Evolutionary conservation across 2,329 filamentous ascomycete genomes (phyloP), one percentile per base, ranked within the genome.

Genomic region (Aspergillus latus): DNA sequence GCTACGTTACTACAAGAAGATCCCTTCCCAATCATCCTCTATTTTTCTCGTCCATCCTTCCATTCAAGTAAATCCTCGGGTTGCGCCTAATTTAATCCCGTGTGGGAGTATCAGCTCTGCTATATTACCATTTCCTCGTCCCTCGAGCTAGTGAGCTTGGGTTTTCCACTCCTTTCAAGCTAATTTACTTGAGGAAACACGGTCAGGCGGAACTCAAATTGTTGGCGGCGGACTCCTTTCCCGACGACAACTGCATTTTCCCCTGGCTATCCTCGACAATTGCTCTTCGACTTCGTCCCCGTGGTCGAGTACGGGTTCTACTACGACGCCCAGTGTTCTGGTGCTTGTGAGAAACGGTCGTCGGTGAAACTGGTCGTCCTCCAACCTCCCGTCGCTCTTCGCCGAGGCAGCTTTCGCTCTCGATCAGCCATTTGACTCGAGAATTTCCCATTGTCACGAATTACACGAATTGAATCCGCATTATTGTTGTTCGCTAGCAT

Each of bases 81-180:
- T 39, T 49, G 51, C 54, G 45, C 37, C 50, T 44, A 42, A 48
- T 39, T 56, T 42, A 57, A 36, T 39, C 44, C 6, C 45, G 44
- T 48, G 43, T 37, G 39, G 29, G 15, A 42, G 7, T 40, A 13
- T 45, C 21, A 45, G 10, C 15, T 34, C 9, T 42, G 49, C 10
- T 42, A 28, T 37, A 45, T 52, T 46, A 46, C 43, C 55, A 37
- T 54, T 60, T 51, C 53, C 54, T 56, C 16, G 49, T 49, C 50
- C 49, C 28, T 36, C 36, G 11, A 52, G 30, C 50, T 43, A 39
- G 46, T 57, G 50, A 52, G 48, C 43, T 52, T 54, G 45, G 37
- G 28, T 46, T 21, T 39, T 49, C 37, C 36, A 44, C 49, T 54
- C 52, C 37, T 52, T 56, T 30, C 50, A 52, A 40, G 15, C 28